Evolutionary conservation across 75 land plant species (phyloP).

Genomic region (Azolla pinnata): DNA sequence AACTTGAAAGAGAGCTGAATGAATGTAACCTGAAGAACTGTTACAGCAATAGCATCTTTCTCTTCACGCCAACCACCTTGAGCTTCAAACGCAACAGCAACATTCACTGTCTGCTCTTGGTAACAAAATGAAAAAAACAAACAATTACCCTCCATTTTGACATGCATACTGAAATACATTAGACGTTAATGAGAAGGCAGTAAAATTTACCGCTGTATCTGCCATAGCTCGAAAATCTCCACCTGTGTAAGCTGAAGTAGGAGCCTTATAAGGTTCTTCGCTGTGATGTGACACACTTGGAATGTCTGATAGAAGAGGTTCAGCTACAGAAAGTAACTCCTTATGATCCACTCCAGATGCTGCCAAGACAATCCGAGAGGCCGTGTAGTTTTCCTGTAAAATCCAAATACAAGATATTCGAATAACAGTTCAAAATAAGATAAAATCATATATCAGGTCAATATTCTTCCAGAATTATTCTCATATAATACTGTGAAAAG

Average conservation of each 20-base stretch:
- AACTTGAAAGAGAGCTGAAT: too few relatives aligned
- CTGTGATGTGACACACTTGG: conserved; percentile 19
- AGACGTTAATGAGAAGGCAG: too few relatives aligned
- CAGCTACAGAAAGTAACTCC: conserved; percentile 61
- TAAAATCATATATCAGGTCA: too few relatives aligned
- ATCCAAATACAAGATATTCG: too few relatives aligned
- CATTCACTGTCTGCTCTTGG: conserved; percentile 50
- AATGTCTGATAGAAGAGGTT: conserved; percentile 75
- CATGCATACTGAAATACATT: too few relatives aligned
- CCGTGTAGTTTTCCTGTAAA: conserved; percentile 78
- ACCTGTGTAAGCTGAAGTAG: too few relatives aligned
- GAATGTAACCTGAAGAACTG: conserved; percentile 84
- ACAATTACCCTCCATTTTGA: neutral
- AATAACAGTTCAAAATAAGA: too few relatives aligned
- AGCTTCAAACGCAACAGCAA: conserved; percentile 93
- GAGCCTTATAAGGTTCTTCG: conserved; percentile 22
- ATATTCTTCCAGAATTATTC: too few relatives aligned
- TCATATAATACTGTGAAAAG: too few relatives aligned
- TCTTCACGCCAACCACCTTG: conserved; percentile 94
- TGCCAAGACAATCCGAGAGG: conserved; percentile 82
- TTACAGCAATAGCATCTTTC: conserved; percentile 64
- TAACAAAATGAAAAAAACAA: neutral
- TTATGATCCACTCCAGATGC: conserved; percentile 95
- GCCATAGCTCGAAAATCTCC: conserved; percentile 80
- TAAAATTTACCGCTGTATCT: conserved; percentile 50